These are phyloP conservation scores for Aspergillus coremiiformis DNA, from an alignment of 495 filamentous ascomycete genomes.

Conservation along the genomic window DNA sequence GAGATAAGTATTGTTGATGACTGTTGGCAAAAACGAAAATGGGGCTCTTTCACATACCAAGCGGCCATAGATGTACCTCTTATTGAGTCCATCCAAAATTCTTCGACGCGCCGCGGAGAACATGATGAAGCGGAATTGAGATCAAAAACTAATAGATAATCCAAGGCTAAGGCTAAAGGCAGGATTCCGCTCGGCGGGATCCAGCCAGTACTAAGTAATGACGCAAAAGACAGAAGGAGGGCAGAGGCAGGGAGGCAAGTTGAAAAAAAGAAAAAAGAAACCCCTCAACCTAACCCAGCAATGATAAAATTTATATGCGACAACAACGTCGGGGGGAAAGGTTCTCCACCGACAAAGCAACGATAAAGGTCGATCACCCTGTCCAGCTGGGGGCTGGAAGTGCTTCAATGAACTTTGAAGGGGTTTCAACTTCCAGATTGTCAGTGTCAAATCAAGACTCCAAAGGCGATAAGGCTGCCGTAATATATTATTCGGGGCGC, in stretches of 20 bases:
- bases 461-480: background rate
- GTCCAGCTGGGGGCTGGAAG: background rate
- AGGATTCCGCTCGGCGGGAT: slow-evolving; percentile 19
- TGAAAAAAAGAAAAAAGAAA: background rate
- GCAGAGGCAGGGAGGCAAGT: background rate
- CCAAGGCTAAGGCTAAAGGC: slow-evolving; percentile 13
- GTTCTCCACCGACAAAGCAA: background rate
- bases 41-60: slow-evolving; percentile 52
- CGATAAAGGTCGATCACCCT: background rate
- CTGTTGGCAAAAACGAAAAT: background rate
- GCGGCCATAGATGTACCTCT: slow-evolving; percentile 71
- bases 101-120: slow-evolving; percentile 47
- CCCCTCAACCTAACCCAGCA: background rate
- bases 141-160: slow-evolving; percentile 8
- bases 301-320: background rate
- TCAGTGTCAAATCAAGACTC: background rate
- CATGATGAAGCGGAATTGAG: slow-evolving; percentile 25
- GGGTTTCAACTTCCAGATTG: background rate
- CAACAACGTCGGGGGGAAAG: background rate
- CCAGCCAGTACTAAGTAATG: slow-evolving; percentile 36
- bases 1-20: background rate
- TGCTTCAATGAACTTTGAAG: background rate
- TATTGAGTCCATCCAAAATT: slow-evolving; percentile 61
- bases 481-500: background rate
- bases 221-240: slow-evolving; percentile 32